phyloP scores from a whole-genome alignment of 2,329 filamentous ascomycete species.

The Colletotrichum simmondsii region DNA sequence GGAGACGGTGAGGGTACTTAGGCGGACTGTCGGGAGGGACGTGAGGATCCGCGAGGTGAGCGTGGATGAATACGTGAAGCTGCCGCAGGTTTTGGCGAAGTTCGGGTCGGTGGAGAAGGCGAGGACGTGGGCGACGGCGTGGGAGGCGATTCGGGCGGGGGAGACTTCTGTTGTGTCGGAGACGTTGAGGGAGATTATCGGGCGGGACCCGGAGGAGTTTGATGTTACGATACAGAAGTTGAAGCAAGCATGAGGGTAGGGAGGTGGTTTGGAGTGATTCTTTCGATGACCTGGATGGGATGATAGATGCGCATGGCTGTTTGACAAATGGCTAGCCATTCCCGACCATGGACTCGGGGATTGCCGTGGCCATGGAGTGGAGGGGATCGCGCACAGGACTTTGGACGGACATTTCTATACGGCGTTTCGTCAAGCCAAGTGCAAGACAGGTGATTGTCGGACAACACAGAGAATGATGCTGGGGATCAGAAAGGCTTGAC shows the following conservation, averaged over 20 bases:
- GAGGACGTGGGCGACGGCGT: conserved; percentile 59
- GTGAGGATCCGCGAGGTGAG: conserved; percentile 47
- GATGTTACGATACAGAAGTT: conserved; percentile 43
- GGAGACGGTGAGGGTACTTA: conserved; percentile 48
- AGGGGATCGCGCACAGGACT: not conserved
- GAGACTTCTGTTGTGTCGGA: conserved; percentile 55
- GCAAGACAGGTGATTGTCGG: not conserved
- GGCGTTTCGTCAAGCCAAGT: not conserved
- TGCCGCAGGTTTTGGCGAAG: conserved; percentile 45
- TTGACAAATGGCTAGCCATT: too few species aligned
- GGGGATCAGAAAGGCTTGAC: not conserved
- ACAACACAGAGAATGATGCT: not conserved
- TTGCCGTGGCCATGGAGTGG: not conserved
- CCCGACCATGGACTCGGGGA: not conserved
- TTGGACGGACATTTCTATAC: not conserved
- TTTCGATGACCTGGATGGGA: too few species aligned
- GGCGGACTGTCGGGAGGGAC: conserved; percentile 39
- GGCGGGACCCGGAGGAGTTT: conserved; percentile 54
- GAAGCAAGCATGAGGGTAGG: not conserved
- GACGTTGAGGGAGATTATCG: conserved; percentile 51
- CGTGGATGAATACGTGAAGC: conserved; percentile 52
- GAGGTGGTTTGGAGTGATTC: not conserved
- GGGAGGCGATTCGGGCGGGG: conserved; percentile 54
- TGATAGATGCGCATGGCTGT: too few species aligned
- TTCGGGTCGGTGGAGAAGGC: conserved; percentile 47